Conservation (phyloP, 2,329 filamentous ascomycete genomes). For the Seiridium unicorne region DNA sequence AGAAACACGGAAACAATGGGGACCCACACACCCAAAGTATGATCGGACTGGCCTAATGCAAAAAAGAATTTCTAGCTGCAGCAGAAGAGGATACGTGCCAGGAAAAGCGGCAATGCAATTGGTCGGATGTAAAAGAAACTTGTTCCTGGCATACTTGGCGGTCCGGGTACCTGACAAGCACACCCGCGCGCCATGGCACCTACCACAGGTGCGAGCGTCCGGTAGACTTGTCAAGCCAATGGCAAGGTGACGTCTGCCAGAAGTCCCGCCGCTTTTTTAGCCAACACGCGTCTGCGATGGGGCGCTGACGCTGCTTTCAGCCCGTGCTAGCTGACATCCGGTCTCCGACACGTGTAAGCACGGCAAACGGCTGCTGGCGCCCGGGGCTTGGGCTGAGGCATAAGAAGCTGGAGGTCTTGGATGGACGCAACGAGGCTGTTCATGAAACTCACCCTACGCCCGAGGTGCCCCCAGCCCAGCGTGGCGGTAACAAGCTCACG, state of each 20-base stretch:
- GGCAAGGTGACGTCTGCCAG: neutral
- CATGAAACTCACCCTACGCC: too few species aligned
- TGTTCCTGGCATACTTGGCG: slow-evolving; percentile 17
- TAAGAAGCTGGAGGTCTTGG: neutral
- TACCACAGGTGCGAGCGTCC: neutral
- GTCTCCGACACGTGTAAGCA: neutral
- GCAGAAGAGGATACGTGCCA: slow-evolving; percentile 8
- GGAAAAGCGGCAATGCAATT: slow-evolving; percentile 23
- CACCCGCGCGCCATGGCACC: neutral
- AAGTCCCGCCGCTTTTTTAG: neutral
- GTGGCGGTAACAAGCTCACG: neutral
- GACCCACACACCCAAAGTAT: neutral
- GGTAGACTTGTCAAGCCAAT: neutral
- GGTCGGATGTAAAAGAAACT: slow-evolving; percentile 17
- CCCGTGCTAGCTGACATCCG: neutral
- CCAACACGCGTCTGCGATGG: neutral
- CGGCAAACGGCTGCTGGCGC: neutral
- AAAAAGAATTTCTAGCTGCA: slow-evolving; percentile 9
- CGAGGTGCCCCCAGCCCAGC: too few species aligned
- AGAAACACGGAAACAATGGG: neutral
- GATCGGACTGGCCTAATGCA: neutral
- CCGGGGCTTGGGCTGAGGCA: neutral
- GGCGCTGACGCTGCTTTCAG: neutral
- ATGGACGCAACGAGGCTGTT: too few species aligned
- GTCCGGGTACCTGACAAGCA: slow-evolving; percentile 39